Evolutionary conservation across 805 yeast species (phyloP), one percentile per base, ranked within the genome.

Genomic region (Wickerhamomyces xylosicus): DNA sequence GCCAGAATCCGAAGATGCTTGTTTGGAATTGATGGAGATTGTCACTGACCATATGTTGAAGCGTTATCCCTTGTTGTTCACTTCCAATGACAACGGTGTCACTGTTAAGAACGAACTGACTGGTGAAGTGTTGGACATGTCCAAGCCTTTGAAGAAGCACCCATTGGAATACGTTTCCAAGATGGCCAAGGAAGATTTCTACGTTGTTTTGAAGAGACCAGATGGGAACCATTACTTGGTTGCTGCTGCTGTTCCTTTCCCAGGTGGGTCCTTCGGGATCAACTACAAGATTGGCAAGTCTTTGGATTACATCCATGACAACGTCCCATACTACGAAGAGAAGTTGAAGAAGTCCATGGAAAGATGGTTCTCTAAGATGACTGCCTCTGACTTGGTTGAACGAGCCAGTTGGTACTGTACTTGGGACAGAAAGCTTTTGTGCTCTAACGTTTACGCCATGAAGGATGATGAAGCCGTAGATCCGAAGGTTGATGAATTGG

Each of bases 221-320:
- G 71, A 74, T 46, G 83, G 75, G 2, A 49, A 53, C 34, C 86
- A 80, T 55, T 77, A 80, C 54, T 61, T 80, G 39, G 71, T 68
- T 29, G 89, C 85, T 2, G 86, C 83, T 4, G 85, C 81, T 2
- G 87, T 80, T 31, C 85, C 86, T 5, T 79, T 80, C 56, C 86
- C 87, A 3, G 89, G 89, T 36, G 87, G 87, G 4, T 73, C 79
- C 1, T 80, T 81, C 58, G 80, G 79, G 40, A 73, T 80, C 39
- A 55, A 64, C 47, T 52, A 67, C 41, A 80, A 79, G 47, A 47
- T 81, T 35, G 87, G 87, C 17, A 69, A 66, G 49, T 71, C 69
- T 38, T 56, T 80, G 36, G 85, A 80, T 56, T 62, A 66, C 11
- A 81, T 81, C 44, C 87, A 81, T 48, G 67, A 67, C 11, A 77